A percentile compares a stretch with the other conserved stretches of the same genome.
These are phyloP conservation scores for Casuarina cunninghamiana DNA, from an alignment of 306 rosid genomes.

Conservation along the genomic window DNA sequence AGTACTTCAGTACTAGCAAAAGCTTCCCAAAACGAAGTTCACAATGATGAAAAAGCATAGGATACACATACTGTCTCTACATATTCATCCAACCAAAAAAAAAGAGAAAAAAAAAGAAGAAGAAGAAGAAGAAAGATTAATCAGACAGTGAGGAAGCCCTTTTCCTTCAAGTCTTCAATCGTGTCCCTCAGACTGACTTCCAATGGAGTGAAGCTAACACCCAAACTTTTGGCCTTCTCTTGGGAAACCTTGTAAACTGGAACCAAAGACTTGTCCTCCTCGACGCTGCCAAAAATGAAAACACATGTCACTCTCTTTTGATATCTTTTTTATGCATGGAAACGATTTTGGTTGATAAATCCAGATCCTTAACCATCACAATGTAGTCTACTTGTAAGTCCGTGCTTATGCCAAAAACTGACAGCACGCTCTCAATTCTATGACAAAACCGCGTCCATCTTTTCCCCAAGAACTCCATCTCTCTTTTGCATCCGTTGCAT, in stretches of 20 bases:
- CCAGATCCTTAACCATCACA: neutral
- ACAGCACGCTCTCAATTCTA: neutral
- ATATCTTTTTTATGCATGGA: neutral
- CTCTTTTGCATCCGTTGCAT: no score
- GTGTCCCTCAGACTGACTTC: slow-evolving; percentile 24
- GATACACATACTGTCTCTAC: neutral
- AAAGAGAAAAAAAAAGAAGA: no score
- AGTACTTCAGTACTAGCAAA: neutral
- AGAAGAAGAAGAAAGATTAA: neutral
- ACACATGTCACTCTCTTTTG: neutral
- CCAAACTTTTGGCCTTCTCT: slow-evolving; percentile 22
- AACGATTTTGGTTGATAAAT: neutral
- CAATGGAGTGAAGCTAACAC: slow-evolving; percentile 25
- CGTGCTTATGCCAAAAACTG: no score
- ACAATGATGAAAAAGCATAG: no score
- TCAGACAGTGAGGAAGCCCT: neutral
- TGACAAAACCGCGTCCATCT: neutral
- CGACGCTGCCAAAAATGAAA: slow-evolving; percentile 14
- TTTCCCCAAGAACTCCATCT: no score
- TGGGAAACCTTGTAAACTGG: slow-evolving; percentile 23
- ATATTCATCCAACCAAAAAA: no score
- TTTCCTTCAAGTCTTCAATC: slow-evolving; percentile 24
- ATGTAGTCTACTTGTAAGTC: no score
- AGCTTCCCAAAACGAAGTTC: neutral
- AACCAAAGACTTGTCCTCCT: slow-evolving; percentile 23